A percentile compares a stretch with the other conserved stretches of the same genome.
These are phyloP conservation scores for Veloporphyrellus conicus DNA, from an alignment of 1,284 basidiomycete species.

Conservation along the genomic window DNA sequence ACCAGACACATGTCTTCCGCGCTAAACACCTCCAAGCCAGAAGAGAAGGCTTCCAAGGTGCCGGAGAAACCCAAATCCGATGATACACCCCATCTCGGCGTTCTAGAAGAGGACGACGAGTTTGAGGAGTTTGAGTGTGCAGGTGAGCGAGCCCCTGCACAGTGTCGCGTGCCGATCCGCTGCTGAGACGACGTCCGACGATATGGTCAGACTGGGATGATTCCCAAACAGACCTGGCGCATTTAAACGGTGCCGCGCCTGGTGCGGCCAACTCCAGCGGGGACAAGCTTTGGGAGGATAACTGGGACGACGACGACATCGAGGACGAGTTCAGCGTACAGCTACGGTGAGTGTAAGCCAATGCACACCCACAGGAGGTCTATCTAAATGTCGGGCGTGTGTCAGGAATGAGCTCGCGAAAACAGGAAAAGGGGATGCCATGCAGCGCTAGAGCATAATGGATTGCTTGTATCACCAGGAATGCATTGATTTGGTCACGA, in stretches of 20 bases:
- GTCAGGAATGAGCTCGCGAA: slow-evolving; percentile 68
- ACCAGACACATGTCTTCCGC: slow-evolving; percentile 28
- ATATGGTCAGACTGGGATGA: slow-evolving; percentile 73
- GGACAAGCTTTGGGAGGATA: slow-evolving; percentile 96
- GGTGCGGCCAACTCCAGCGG: slow-evolving; percentile 70
- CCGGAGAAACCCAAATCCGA: slow-evolving; percentile 39
- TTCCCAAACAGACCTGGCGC: slow-evolving; percentile 73
- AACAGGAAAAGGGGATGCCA: slow-evolving; percentile 51
- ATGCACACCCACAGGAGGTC: background rate
- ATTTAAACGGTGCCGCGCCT: slow-evolving; percentile 66
- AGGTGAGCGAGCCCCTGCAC: slow-evolving; percentile 41
- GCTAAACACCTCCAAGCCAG: slow-evolving; percentile 38
- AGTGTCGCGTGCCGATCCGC: background rate
- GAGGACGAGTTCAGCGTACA: slow-evolving; percentile 97
- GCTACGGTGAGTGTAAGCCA: slow-evolving; percentile 66
- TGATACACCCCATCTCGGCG: slow-evolving; percentile 54
- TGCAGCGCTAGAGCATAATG: slow-evolving; percentile 47
- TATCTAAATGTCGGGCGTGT: slow-evolving; percentile 2
- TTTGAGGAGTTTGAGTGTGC: slow-evolving; percentile 76
- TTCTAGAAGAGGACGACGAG: slow-evolving; percentile 81
- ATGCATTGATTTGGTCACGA: background rate
- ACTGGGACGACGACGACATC: slow-evolving; percentile 99
- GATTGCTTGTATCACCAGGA: slow-evolving; percentile 11
- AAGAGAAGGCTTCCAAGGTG: slow-evolving; percentile 30
- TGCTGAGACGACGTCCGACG: background rate